phyloP scores from a whole-genome alignment of 2,329 filamentous ascomycete genomes.

The Dothiorella sarmentorum region DNA sequence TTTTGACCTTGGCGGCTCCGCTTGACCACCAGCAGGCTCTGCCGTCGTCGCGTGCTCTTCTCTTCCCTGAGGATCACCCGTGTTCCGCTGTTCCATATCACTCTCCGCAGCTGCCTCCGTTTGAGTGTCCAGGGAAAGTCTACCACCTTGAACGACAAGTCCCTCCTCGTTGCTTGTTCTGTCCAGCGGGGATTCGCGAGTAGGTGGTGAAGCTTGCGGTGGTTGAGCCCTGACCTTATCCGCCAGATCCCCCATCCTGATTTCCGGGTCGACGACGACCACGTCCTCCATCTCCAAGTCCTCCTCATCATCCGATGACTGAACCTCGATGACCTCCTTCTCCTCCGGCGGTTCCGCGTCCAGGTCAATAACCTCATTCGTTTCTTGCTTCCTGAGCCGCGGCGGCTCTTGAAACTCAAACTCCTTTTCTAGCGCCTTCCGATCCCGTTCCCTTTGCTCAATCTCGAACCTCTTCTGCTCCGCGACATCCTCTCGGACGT shows the following conservation, averaged over 20 bases:
- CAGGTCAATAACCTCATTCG: constrained; percentile 46
- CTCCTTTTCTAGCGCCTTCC: constrained; percentile 53
- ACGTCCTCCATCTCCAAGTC: constrained; percentile 34
- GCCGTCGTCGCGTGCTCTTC: neutral
- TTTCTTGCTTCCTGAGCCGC: constrained; percentile 55
- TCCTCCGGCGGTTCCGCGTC: constrained; percentile 41
- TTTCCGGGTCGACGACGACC: constrained; percentile 28
- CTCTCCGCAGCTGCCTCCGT: constrained; percentile 37
- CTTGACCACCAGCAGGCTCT: constrained; percentile 20
- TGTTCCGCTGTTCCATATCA: constrained; percentile 30
- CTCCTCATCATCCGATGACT: constrained; percentile 58
- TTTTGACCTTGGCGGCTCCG: constrained; percentile 24
- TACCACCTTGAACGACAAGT: neutral
- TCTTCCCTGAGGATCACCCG: neutral
- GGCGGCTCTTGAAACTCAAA: constrained; percentile 64
- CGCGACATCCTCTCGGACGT: constrained; percentile 54
- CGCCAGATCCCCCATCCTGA: constrained; percentile 44
- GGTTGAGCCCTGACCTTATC: constrained; percentile 44
- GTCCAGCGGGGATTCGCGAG: neutral
- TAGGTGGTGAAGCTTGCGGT: constrained; percentile 24
- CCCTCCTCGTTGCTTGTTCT: neutral
- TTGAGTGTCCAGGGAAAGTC: neutral
- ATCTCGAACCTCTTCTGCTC: constrained; percentile 38
- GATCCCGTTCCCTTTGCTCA: constrained; percentile 51
- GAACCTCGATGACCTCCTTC: constrained; percentile 58